Evolutionary conservation across 768 basidiomycete genomes (phyloP).

Genomic region (Calocybe gangraenosa): DNA sequence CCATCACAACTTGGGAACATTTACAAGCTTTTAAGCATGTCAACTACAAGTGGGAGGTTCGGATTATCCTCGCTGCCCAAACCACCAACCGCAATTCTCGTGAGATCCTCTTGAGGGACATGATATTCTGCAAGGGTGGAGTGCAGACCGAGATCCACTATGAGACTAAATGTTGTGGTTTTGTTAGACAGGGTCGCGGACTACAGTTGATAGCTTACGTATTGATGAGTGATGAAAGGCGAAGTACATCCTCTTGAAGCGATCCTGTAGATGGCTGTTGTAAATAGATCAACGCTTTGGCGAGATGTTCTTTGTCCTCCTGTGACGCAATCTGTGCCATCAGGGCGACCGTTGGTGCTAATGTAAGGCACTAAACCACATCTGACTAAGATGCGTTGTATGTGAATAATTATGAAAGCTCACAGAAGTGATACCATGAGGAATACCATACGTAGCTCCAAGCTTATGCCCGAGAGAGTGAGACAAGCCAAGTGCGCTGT

Average conservation of each 20-base stretch:
- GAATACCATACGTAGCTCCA: conserved; percentile 69
- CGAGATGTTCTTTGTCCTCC: conserved; percentile 61
- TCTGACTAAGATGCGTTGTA: not conserved
- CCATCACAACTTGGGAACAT: no score
- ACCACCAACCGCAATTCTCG: conserved; percentile 46
- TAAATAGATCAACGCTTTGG: conserved; percentile 54
- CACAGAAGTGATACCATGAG: conserved; percentile 83
- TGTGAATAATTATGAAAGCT: conserved; percentile 20
- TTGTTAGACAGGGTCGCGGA: not conserved
- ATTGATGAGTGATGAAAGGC: conserved; percentile 50
- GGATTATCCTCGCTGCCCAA: conserved; percentile 40
- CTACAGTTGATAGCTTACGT: conserved; percentile 32
- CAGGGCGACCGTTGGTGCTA: conserved; percentile 57
- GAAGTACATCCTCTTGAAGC: conserved; percentile 55
- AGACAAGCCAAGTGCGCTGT: conserved; percentile 66
- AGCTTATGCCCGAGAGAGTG: conserved; percentile 73
- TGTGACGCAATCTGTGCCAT: conserved; percentile 53
- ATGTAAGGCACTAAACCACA: conserved; percentile 57
- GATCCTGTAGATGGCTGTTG: conserved; percentile 58
- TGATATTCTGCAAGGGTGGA: conserved; percentile 57
- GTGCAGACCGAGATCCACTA: conserved; percentile 53
- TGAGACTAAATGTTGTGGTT: conserved; percentile 39
- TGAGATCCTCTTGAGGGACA: conserved; percentile 54
- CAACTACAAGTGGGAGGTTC: conserved; percentile 35
- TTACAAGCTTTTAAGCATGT: conserved; percentile 48